Percentiles rank a stretch among this genome's conserved stretches.
phyloP scores from a whole-genome alignment of 1,139 yeast genomes.

The Lodderomyces theae region DNA sequence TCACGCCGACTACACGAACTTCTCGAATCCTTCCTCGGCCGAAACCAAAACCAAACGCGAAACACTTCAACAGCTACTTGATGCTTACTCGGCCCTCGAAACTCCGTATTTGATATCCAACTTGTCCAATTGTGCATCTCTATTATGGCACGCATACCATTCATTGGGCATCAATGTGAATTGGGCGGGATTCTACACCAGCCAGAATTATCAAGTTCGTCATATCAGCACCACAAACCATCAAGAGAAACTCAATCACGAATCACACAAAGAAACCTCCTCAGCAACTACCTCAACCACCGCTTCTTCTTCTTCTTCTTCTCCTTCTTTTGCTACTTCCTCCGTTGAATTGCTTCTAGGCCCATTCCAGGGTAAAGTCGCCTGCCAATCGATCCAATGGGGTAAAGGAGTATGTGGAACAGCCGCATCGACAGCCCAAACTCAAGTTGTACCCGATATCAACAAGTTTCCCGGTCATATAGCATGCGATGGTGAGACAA shows the following conservation, averaged over 20 bases:
- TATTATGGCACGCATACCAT: constrained; percentile 85
- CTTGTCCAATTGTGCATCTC: constrained; percentile 77
- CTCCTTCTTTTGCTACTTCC: no score
- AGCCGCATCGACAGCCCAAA: constrained; percentile 56
- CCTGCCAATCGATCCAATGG: constrained; percentile 75
- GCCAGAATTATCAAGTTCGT: constrained; percentile 8
- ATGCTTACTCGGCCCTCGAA: constrained; percentile 65
- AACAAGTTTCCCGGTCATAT: constrained; percentile 85
- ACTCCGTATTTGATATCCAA: constrained; percentile 87
- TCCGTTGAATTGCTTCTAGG: constrained; percentile 76
- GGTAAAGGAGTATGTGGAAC: constrained; percentile 93
- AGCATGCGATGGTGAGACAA: constrained; percentile 94
- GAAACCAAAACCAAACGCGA: constrained; percentile 44
- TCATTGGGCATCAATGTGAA: constrained; percentile 60
- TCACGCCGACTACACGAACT: constrained; percentile 67
- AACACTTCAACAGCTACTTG: constrained; percentile 55
- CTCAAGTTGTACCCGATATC: constrained; percentile 79
- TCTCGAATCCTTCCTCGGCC: background rate
- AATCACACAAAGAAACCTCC: background rate
- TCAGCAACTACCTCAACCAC: constrained; percentile 17
- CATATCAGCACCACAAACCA: background rate
- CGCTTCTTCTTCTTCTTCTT: no score
- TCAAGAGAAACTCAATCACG: no score
- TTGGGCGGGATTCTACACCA: constrained; percentile 90
- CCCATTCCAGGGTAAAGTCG: constrained; percentile 96